Base-by-base conservation (phyloP, 352 stramenopile genomes). In the Phytophthora pluvialis region DNA sequence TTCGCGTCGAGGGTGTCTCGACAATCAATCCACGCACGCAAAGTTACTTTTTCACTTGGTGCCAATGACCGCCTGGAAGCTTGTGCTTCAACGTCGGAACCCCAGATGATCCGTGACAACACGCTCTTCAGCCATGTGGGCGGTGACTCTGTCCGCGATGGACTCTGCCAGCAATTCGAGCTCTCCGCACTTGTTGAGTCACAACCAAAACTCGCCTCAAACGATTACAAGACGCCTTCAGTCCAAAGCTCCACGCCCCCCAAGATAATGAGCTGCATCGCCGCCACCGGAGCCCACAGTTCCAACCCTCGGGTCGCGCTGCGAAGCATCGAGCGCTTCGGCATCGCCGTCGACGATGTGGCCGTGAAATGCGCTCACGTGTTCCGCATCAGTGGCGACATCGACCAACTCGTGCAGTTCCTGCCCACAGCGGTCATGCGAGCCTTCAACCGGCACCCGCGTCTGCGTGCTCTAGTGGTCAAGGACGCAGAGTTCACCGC, bases 361-460 rank as follows among this genome's bases (percentile, higher is more conserved):
- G 72, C 64, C 12, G 33, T 75, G 48, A 80, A 72, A 36, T 72
- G 78, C 33, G 72, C 58, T 25, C 72, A 84, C 43, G 46, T 60
- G 16, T 64, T 84, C 36, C 32, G 43, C 21, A 67, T 87, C 26
- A 66, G 52, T 29, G 74, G 75, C 10, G 54, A 75, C 28, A 81
- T 75, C 21, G 39, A 78, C 6, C 65, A 78, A 43, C 16, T 90
- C 13, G 32, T 85, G 12, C 53, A 26, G 0, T 71, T 65, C 25
- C 42, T 91, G n/a, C 83, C 83, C 1, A 77, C 55, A 0, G 83
- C 83, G 0, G 63, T 88, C 36, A 71, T 86, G 57, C 61, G 63
- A 2, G 83, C 83, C 0, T 89, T 81, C 57, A 91, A 91, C 64
- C 62, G 80, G 12, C 73, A 89, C 53, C 78, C 83, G 9, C 78